phyloP scores from a whole-genome alignment of 2,329 filamentous ascomycete species.

The Aspergillus calidoustus region DNA sequence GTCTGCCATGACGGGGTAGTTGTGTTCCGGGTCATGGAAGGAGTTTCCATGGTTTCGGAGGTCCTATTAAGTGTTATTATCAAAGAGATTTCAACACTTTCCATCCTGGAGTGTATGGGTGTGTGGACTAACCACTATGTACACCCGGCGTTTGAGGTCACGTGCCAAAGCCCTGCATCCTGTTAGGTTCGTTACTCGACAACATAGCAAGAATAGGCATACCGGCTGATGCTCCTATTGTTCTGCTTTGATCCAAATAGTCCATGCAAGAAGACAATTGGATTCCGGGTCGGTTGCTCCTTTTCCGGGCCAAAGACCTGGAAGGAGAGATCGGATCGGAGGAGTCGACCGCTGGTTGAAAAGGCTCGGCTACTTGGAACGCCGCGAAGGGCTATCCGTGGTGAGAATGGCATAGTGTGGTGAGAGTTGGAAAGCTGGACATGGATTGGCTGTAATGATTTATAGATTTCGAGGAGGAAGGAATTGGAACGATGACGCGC shows the following conservation, averaged over 20 bases:
- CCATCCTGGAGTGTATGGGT: neutral
- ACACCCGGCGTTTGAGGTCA: slow-evolving; percentile 79
- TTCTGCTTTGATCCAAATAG: slow-evolving; percentile 96
- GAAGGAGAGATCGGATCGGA: slow-evolving; percentile 38
- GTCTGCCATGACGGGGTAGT: slow-evolving; percentile 80
- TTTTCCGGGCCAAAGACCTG: slow-evolving; percentile 43
- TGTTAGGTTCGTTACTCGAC: neutral
- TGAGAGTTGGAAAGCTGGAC: no score
- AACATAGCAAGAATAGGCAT: slow-evolving; percentile 41
- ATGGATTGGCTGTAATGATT: neutral
- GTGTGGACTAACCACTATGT: slow-evolving; percentile 68
- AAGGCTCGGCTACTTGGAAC: slow-evolving; percentile 31
- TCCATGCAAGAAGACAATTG: slow-evolving; percentile 89
- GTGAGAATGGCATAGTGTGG: slow-evolving; percentile 12
- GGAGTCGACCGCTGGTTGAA: slow-evolving; percentile 34
- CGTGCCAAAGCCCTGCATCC: slow-evolving; percentile 69
- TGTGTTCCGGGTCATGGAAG: slow-evolving; percentile 74
- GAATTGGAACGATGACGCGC: slow-evolving; percentile 3
- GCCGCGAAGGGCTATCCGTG: slow-evolving; percentile 23
- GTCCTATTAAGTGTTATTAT: slow-evolving; percentile 60
- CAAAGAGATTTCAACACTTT: neutral
- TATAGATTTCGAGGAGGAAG: slow-evolving; percentile 2
- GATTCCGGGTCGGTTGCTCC: slow-evolving; percentile 48
- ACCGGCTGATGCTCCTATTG: slow-evolving; percentile 94
- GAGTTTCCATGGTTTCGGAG: slow-evolving; percentile 93